Conservation (phyloP, 495 filamentous ascomycete species). For the Neurospora intermedia region DNA sequence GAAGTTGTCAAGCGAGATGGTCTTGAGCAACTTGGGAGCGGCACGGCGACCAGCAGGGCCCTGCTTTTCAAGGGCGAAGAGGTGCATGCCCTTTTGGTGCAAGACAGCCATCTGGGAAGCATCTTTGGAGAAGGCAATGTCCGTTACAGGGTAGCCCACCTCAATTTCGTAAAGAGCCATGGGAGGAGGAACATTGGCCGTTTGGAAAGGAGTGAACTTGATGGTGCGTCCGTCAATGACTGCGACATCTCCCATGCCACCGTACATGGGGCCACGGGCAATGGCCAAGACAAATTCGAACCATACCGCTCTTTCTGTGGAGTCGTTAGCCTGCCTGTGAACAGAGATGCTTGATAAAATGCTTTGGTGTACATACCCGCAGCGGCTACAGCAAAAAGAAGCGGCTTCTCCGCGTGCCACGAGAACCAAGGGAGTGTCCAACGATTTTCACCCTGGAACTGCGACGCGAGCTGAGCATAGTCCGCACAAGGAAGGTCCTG, state of each 20-base stretch:
- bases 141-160: conserved; percentile 51
- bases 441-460: neutral
- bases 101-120: conserved; percentile 63
- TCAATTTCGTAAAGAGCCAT: conserved; percentile 74
- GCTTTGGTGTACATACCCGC: conserved; percentile 23
- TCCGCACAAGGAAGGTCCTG: conserved; percentile 56
- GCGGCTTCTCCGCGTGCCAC: conserved; percentile 81
- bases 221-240: conserved; percentile 79
- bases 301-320: conserved; percentile 39
- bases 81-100: conserved; percentile 47
- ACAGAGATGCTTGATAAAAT: neutral
- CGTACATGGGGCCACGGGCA: conserved; percentile 52
- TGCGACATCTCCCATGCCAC: conserved; percentile 54
- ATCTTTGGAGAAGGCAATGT: conserved; percentile 61
- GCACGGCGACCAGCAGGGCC: conserved; percentile 17
- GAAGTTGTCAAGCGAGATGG: neutral
- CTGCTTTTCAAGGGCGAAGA: conserved; percentile 55
- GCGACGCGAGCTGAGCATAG: conserved; percentile 18
- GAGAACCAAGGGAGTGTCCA: conserved; percentile 7
- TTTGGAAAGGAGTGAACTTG: conserved; percentile 75
- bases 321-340: neutral
- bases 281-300: conserved; percentile 61
- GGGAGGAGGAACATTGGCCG: conserved; percentile 81
- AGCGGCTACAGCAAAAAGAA: conserved; percentile 47
- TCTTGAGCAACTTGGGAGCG: conserved; percentile 20